Conservation (phyloP, 768 basidiomycete species). For the Clitopilus hobsonii region DNA sequence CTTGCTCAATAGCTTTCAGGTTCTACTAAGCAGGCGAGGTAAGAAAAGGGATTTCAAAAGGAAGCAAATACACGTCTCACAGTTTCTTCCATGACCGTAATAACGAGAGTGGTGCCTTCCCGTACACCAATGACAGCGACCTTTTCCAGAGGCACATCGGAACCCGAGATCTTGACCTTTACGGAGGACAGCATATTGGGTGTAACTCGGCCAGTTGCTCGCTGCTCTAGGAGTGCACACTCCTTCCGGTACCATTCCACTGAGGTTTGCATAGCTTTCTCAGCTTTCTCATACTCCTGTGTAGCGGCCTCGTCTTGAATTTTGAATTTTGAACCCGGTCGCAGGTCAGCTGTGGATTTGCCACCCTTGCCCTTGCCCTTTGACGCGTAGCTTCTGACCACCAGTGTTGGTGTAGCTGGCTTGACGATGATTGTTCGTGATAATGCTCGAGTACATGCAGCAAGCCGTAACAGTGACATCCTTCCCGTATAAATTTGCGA, state of each 20-base stretch:
- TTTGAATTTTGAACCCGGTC: constrained; percentile 65
- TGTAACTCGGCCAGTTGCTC: constrained; percentile 73
- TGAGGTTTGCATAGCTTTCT: constrained; percentile 55
- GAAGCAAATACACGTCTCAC: constrained; percentile 37
- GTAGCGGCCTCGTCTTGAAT: constrained; percentile 50
- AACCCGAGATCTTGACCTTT: constrained; percentile 46
- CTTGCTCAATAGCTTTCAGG: constrained; percentile 71
- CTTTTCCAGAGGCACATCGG: constrained; percentile 51
- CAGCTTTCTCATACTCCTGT: constrained; percentile 58
- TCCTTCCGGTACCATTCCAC: constrained; percentile 79
- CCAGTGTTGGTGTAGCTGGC: neutral
- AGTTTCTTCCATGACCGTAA: constrained; percentile 76
- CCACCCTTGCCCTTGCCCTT: constrained; percentile 3
- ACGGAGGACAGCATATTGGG: constrained; percentile 69
- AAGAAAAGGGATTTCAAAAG: constrained; percentile 1
- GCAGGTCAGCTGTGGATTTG: constrained; percentile 52
- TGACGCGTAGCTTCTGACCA: constrained; percentile 16
- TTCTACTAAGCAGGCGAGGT: constrained; percentile 47
- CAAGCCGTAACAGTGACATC: neutral
- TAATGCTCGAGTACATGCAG: neutral
- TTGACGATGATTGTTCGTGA: neutral
- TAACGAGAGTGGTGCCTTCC: constrained; percentile 67
- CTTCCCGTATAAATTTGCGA: neutral
- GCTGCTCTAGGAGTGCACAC: constrained; percentile 64
- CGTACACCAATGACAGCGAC: constrained; percentile 78